These are phyloP conservation scores for Cajanus cajan DNA, from an alignment of 306 rosid genomes.

Conservation along the genomic window DNA sequence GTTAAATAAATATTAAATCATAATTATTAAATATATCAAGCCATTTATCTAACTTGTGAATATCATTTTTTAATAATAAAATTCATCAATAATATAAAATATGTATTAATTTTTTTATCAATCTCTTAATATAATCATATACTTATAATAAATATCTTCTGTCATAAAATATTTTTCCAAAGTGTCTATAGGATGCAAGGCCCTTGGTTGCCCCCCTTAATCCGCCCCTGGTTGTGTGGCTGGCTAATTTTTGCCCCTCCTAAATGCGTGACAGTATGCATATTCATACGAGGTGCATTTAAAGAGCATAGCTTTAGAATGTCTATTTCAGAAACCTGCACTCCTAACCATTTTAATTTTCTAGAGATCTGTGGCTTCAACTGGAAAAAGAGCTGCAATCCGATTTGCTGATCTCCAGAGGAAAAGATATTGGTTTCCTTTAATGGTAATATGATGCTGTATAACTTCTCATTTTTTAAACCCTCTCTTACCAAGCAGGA, in stretches of 20 bases:
- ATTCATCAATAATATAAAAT: no score
- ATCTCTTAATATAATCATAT: no score
- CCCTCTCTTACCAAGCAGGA: conserved; percentile 21
- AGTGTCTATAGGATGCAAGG: no score
- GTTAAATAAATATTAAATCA: no score
- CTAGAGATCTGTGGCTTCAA: conserved; percentile 67
- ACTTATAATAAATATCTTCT: no score
- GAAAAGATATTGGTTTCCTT: conserved; percentile 86
- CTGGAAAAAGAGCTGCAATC: conserved; percentile 54
- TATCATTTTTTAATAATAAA: no score
- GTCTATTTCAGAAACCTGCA: neutral
- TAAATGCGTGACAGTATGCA: conserved; percentile 7
- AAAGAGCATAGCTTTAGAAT: conserved; percentile 1
- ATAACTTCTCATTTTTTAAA: neutral
- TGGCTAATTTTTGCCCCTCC: conserved; percentile 6
- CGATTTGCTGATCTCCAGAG: conserved; percentile 72
- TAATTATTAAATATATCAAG: no score
- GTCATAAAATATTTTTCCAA: no score
- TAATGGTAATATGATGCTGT: conserved; percentile 45
- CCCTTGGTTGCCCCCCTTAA: no score
- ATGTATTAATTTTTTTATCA: no score
- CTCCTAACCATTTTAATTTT: conserved; percentile 25
- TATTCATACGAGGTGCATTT: conserved; percentile 6
- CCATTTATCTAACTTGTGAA: no score
- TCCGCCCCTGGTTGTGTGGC: neutral